These are phyloP conservation scores for Bromus sterilis DNA, from an alignment of 176 grass and related monocot genomes.

Conservation along the genomic window DNA sequence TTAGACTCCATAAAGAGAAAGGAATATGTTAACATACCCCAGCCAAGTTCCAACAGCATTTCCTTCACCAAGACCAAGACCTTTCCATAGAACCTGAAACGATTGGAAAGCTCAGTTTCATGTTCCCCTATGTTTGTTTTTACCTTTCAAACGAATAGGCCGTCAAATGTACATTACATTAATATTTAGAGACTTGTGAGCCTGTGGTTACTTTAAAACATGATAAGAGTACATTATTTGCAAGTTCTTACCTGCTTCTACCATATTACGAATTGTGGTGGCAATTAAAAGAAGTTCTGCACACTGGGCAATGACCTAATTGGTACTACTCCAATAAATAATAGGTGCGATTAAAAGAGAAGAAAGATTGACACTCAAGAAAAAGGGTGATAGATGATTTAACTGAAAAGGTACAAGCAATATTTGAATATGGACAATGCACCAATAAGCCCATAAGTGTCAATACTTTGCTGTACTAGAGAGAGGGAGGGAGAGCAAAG, in stretches of 20 bases:
- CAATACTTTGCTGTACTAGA: not conserved
- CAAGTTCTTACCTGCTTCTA: not conserved
- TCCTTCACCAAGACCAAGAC: slow-evolving; percentile 71
- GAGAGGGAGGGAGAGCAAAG: not conserved
- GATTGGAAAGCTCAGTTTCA: not conserved
- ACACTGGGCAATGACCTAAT: not conserved
- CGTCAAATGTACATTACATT: not conserved
- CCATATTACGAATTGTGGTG: not conserved
- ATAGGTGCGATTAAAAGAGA: not conserved
- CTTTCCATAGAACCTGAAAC: slow-evolving; percentile 81
- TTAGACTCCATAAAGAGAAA: not conserved
- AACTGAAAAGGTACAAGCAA: slow-evolving; percentile 2
- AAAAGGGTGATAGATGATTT: not conserved
- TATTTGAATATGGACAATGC: not conserved
- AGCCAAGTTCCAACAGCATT: slow-evolving; percentile 70
- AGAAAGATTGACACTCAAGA: not conserved
- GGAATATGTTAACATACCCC: slow-evolving; percentile 27
- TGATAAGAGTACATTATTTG: not conserved
- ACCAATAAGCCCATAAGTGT: not conserved
- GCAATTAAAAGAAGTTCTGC: not conserved
- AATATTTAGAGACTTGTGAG: not conserved
- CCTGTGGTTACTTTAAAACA: not conserved
- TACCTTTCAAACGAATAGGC: not conserved
- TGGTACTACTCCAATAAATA: not conserved
- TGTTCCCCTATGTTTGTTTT: not conserved